Evolutionary conservation across 2,329 filamentous ascomycete species (phyloP).

Genomic region (Hypomyces rosellus): DNA sequence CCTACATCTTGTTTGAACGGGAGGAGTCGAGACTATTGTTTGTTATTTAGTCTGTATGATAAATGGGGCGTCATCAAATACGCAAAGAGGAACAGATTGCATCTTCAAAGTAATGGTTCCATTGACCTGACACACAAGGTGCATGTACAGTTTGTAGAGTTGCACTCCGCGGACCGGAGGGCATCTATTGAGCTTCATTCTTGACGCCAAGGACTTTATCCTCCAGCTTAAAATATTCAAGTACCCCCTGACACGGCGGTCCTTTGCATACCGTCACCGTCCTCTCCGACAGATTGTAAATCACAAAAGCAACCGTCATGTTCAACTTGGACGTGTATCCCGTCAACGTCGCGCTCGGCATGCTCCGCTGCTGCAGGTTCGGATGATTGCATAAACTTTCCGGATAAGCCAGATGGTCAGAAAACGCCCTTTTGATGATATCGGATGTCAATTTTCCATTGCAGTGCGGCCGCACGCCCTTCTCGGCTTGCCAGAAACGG

Average conservation of each 20-base stretch:
- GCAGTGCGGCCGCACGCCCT: conserved; percentile 3
- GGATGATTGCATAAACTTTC: conserved; percentile 18
- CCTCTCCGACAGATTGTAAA: conserved; percentile 16
- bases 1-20: too few species aligned
- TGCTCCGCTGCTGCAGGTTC: conserved; percentile 6
- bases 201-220: background rate
- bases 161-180: too few species aligned
- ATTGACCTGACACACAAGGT: too few species aligned
- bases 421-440: conserved; percentile 15
- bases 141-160: too few species aligned
- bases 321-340: background rate
- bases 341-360: background rate
- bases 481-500: conserved; percentile 12
- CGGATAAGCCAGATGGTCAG: conserved; percentile 19
- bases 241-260: conserved; percentile 16
- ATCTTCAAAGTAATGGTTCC: too few species aligned
- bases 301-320: conserved; percentile 19
- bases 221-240: conserved; percentile 4
- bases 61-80: too few species aligned
- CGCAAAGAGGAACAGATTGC: too few species aligned
- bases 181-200: background rate
- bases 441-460: conserved; percentile 3
- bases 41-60: too few species aligned
- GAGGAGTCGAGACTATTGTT: too few species aligned
- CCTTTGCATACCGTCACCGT: conserved; percentile 18